Base-by-base conservation (phyloP, 2,329 filamentous ascomycete species). In the Aspergillus puulaauensis region DNA sequence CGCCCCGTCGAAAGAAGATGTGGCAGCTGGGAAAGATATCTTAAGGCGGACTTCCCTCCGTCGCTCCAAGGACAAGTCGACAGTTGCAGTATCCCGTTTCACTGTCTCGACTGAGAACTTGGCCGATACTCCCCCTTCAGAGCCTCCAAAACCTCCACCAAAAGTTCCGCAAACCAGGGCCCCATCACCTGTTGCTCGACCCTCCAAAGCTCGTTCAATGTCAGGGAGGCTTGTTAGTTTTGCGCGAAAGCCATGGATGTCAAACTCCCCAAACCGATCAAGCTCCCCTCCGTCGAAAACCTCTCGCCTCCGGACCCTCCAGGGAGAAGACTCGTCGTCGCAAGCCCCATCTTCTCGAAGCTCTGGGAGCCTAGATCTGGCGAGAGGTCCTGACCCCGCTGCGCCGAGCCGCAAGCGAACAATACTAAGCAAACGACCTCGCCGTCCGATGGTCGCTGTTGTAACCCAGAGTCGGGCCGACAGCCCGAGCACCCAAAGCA, bases 231-330 rank as follows among this genome's bases (percentile, higher is more conserved):
- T 83, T 61, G 78, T 77, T 48, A 80, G 73, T 46, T 72, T 84
- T 53, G 79, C 80, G 35, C 76, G 80, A 48, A 82, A 80, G 67
- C 79, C 80, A 54, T 83, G 80, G 80, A 75, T 74, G 50, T 70
- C 71, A 11, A 72, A 68, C 44, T 74, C 75, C 9, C 70, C 72
- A 5, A 80, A 78, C 24, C 75, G 79, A 59, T 79, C 80, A 4
- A 76, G 79, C 7, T 81, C 80, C 19, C 79, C 79, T 3, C 73
- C 70, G 15, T 68, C 71, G 2, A 73, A 73, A 56, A 62, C 65
- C 47, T 55, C 68, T 31, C 69, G 67, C 59, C 64, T 65, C 27
- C 63, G 64, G 55, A 21, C 63, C 12, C 47, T 61, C 24, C 61
- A 61, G 23, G 57, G 54, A n/a, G 74, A 75, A 56, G 70, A 72